phyloP scores from a whole-genome alignment of 2,329 filamentous ascomycete species.

The Aspergillus awamori region DNA sequence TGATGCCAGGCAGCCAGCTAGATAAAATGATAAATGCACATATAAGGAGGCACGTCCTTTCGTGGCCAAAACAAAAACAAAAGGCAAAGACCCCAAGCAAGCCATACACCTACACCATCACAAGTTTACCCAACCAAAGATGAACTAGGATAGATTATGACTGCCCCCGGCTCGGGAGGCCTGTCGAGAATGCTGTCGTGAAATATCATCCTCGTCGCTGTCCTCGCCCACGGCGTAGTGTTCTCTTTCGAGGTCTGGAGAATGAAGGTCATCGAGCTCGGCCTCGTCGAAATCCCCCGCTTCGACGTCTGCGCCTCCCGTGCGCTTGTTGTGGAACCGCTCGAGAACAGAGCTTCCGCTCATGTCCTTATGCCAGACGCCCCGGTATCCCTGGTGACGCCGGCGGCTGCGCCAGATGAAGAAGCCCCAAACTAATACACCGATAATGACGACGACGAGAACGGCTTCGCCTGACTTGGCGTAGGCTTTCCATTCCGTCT shows the following conservation, averaged over 20 bases:
- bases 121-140: conserved; percentile 4
- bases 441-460: conserved; percentile 76
- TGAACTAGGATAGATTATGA: conserved; percentile 12
- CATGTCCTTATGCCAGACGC: conserved; percentile 49
- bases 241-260: conserved; percentile 36
- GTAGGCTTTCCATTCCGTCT: conserved; percentile 87
- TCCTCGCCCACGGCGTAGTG: conserved; percentile 55
- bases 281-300: conserved; percentile 65
- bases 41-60: background rate
- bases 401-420: conserved; percentile 63
- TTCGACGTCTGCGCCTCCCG: conserved; percentile 56
- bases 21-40: conserved; percentile 1
- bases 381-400: conserved; percentile 47
- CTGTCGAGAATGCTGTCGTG: conserved; percentile 16
- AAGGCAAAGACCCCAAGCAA: conserved; percentile 11
- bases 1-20: conserved; percentile 6
- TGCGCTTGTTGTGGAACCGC: conserved; percentile 50
- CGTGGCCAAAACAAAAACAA: background rate
- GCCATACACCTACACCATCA: conserved; percentile 4
- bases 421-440: conserved; percentile 74
- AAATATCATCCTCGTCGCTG: conserved; percentile 41
- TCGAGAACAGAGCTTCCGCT: conserved; percentile 48
- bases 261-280: conserved; percentile 60
- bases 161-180: conserved; percentile 10
- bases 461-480: conserved; percentile 84